Base-by-base conservation (phyloP, 1,284 basidiomycete genomes). In the Tylopilus sp. region DNA sequence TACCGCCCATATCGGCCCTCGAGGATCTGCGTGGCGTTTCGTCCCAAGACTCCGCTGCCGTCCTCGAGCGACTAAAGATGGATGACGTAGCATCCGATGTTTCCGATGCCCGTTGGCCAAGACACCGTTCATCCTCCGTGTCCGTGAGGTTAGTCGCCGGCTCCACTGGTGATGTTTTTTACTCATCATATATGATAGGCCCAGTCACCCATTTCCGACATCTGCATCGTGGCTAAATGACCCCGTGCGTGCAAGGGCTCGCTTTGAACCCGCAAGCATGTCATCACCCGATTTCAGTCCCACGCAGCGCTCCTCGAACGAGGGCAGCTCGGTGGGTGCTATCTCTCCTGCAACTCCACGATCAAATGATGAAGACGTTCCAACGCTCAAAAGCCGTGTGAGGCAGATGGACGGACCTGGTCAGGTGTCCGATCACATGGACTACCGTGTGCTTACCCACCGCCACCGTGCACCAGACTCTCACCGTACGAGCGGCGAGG, bases 1-100 rank as follows among this genome's bases (percentile, higher is more conserved):
- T 86, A 4, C 84, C 84, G 2, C 82, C 84, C 0, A 86, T 87
- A 51, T 82, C 84, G 5, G 77, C 81, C 0, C 67, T 87, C 55
- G 83, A 85, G 60, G 78, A 79, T 52, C 61, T 78, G 38, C 71
- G 77, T 12, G 76, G 77, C 3, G 67, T 76, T 18, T 67, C 73
- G 36, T 70, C 71, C 2, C 72, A 76, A 36, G 82, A 86, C 59
- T 79, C 83, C 1, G 76, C 79, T 11, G 76, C 82, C 7, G 83
- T 87, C 3, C 63, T 87, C 36, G 69, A 78, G 49, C 72, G 84
- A 16, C 65, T 86, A 16, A 73, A 71, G 48, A 71, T 73, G 49
- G 75, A 77, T 21, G 79, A 82, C 44, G 68, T 72, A 52, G 53
- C 38, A 41, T 52, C 61, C 7, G 56, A 58, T 40, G 49, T 36